These are phyloP conservation scores for Phaffomyces opuntiae DNA, from an alignment of 805 yeast species.

Conservation along the genomic window DNA sequence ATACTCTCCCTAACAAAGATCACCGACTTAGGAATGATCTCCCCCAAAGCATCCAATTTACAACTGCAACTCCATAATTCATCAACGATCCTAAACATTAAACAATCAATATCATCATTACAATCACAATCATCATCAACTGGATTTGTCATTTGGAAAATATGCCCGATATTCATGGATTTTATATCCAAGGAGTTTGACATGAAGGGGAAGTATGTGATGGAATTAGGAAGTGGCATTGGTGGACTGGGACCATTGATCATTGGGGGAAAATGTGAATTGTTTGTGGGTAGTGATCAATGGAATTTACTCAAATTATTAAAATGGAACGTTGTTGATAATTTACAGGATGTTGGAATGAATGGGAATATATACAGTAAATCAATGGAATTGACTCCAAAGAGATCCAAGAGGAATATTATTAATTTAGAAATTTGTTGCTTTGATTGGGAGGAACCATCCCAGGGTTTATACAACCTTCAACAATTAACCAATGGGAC, in stretches of 20 bases:
- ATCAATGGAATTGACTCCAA: background rate
- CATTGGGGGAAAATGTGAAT: constrained; percentile 25
- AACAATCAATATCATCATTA: constrained; percentile 28
- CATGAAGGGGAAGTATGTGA: constrained; percentile 23
- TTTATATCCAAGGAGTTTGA: constrained; percentile 44
- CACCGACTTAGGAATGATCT: constrained; percentile 4
- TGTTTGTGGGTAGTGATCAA: constrained; percentile 55
- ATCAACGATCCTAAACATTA: constrained; percentile 1
- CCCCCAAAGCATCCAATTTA: background rate
- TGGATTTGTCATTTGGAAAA: constrained; percentile 59
- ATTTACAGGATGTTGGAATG: constrained; percentile 22
- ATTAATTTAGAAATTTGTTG: constrained; percentile 37
- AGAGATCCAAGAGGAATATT: background rate
- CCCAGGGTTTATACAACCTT: constrained; percentile 26
- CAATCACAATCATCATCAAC: constrained; percentile 37
- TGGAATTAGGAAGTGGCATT: constrained; percentile 61
- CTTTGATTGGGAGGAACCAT: constrained; percentile 55
- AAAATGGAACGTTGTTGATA: constrained; percentile 36
- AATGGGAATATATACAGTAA: background rate
- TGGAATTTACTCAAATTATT: constrained; percentile 44
- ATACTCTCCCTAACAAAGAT: background rate
- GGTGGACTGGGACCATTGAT: constrained; percentile 43
- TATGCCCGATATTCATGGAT: constrained; percentile 40
- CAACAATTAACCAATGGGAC: constrained; percentile 2
- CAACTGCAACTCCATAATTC: constrained; percentile 5